These are phyloP conservation scores for Diatrype stigma DNA, from an alignment of 2,329 filamentous ascomycete species.

Conservation along the genomic window DNA sequence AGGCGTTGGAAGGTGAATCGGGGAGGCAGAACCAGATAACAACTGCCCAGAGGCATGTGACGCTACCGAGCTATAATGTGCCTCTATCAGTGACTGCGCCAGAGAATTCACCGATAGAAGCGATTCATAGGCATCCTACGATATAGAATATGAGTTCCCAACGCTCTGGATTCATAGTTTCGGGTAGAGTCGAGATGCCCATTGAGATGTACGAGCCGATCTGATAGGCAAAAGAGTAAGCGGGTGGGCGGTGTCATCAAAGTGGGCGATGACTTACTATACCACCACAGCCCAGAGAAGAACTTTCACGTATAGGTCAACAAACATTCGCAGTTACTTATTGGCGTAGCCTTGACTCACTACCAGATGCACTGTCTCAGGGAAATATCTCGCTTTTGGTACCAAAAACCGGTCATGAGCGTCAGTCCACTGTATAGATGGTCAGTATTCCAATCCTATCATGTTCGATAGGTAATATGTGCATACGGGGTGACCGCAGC, in stretches of 20 bases:
- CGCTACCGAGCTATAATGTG: slow-evolving; percentile 24
- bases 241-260: too few relatives aligned
- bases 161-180: slow-evolving; percentile 20
- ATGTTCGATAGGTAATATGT: not conserved
- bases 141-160: slow-evolving; percentile 32
- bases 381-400: slow-evolving; percentile 30
- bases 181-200: slow-evolving; percentile 25
- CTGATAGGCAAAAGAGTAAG: not conserved
- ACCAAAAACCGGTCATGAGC: slow-evolving; percentile 34
- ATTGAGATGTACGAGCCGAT: slow-evolving; percentile 28
- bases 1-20: slow-evolving; percentile 27
- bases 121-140: not conserved
- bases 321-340: not conserved
- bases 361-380: slow-evolving; percentile 32
- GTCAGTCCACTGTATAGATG: slow-evolving; percentile 15
- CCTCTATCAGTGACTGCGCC: too few relatives aligned
- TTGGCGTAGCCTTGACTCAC: slow-evolving; percentile 5
- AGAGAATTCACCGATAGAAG: too few relatives aligned
- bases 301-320: slow-evolving; percentile 1
- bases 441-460: not conserved
- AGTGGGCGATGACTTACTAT: slow-evolving; percentile 3
- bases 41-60: slow-evolving; percentile 28
- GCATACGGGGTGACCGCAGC: slow-evolving; percentile 26
- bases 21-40: slow-evolving; percentile 27
- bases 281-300: slow-evolving; percentile 24